Conservation (phyloP, 2,329 filamentous ascomycete species). For the Pseudogymnoascus sp. region DNA sequence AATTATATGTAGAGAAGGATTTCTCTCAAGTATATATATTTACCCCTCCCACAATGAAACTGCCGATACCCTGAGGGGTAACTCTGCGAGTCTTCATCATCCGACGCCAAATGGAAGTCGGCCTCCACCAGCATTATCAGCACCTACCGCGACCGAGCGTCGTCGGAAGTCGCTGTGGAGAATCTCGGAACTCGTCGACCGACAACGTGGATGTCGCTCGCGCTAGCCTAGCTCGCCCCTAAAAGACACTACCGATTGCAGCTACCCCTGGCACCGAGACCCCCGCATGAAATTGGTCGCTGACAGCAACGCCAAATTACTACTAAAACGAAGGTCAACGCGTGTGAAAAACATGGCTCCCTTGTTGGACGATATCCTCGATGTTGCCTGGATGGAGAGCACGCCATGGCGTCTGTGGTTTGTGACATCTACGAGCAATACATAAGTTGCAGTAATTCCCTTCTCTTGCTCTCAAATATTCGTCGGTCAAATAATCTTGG, state of each 20-base stretch:
- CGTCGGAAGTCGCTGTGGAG: not conserved
- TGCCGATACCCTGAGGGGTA: slow-evolving; percentile 4
- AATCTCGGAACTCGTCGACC: not conserved
- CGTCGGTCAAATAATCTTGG: not conserved
- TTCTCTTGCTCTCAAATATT: not conserved
- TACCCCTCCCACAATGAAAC: not conserved
- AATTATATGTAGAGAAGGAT: not conserved
- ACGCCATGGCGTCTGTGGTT: not conserved
- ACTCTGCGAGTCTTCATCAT: not conserved
- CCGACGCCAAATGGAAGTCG: not conserved
- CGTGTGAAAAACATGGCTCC: not conserved
- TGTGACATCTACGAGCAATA: not conserved
- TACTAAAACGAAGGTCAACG: not conserved
- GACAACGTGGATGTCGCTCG: not conserved
- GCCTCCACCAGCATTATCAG: not conserved
- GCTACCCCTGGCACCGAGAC: not conserved
- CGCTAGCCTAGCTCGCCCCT: not conserved
- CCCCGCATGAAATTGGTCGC: not conserved
- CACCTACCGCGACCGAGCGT: not conserved
- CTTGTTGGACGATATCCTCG: not conserved
- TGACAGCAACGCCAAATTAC: not conserved
- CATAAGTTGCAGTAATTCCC: not conserved
- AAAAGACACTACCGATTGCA: not conserved
- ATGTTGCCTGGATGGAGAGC: not conserved
- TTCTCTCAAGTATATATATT: not conserved